A percentile compares a stretch with the other conserved stretches of the same genome.
These are phyloP conservation scores for Talaromyces thailandensis DNA, from an alignment of 495 filamentous ascomycete genomes.

Conservation along the genomic window DNA sequence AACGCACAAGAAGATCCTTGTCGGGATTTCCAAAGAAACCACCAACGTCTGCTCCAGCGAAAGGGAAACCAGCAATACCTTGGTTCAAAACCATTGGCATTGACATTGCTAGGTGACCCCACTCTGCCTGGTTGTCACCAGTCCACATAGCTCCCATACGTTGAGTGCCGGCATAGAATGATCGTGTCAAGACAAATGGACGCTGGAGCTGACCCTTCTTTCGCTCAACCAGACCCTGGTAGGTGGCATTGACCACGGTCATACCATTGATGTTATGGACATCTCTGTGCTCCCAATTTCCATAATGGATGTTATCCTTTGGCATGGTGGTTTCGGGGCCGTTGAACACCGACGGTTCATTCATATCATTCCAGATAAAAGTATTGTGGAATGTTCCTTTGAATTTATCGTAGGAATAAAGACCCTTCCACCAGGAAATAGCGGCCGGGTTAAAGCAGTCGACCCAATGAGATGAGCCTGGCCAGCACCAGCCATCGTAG, in stretches of 20 bases:
- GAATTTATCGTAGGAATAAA: slow-evolving; percentile 83
- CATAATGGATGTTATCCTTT: slow-evolving; percentile 89
- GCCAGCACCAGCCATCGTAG: slow-evolving; percentile 98
- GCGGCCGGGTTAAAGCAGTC: slow-evolving; percentile 88
- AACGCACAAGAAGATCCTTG: slow-evolving; percentile 81
- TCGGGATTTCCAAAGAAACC: slow-evolving; percentile 97
- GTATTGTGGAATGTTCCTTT: slow-evolving; percentile 73
- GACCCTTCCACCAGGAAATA: slow-evolving; percentile 75
- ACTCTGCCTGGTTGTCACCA: slow-evolving; percentile 88
- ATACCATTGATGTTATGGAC: slow-evolving; percentile 92
- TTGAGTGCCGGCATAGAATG: slow-evolving; percentile 86
- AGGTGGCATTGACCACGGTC: slow-evolving; percentile 90
- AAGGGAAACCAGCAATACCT: slow-evolving; percentile 88
- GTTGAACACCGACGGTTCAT: slow-evolving; percentile 97
- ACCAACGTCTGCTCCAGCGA: slow-evolving; percentile 90
- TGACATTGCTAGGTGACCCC: slow-evolving; percentile 78
- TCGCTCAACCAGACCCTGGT: slow-evolving; percentile 68
- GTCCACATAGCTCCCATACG: slow-evolving; percentile 95
- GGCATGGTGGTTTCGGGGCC: slow-evolving; percentile 97
- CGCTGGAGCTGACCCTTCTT: slow-evolving; percentile 70
- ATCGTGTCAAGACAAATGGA: slow-evolving; percentile 86
- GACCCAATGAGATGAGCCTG: slow-evolving; percentile 90
- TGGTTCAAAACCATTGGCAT: slow-evolving; percentile 91
- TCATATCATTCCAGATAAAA: slow-evolving; percentile 99
- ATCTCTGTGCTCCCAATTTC: slow-evolving; percentile 93